These are phyloP conservation scores for Casaregolazyma suthepensis DNA, from an alignment of 1,139 yeast species.

Conservation along the genomic window DNA sequence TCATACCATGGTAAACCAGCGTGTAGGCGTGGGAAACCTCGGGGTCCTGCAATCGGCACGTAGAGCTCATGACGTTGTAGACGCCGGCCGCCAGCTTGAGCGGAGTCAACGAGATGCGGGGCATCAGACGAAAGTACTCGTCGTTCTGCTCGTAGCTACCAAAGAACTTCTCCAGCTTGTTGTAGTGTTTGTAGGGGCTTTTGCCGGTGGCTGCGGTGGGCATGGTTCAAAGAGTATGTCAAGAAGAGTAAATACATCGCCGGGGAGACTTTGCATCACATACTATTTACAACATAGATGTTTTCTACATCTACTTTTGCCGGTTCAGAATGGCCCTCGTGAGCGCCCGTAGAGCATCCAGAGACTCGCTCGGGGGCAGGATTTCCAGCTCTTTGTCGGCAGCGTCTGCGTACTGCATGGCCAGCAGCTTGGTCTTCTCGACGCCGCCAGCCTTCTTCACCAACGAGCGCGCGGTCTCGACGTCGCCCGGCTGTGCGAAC, in stretches of 20 bases:
- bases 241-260: background rate
- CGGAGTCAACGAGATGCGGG: constrained; percentile 18
- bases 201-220: background rate
- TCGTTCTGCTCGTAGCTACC: background rate
- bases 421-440: constrained; percentile 67
- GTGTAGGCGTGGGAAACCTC: constrained; percentile 9
- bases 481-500: constrained; percentile 75
- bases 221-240: constrained; percentile 1
- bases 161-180: background rate
- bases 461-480: constrained; percentile 67
- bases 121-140: background rate
- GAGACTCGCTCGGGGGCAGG: constrained; percentile 83
- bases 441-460: constrained; percentile 73
- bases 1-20: constrained; percentile 11
- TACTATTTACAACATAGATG: background rate
- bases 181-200: background rate
- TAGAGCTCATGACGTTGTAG: constrained; percentile 17
- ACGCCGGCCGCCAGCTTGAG: constrained; percentile 15
- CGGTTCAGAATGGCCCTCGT: constrained; percentile 82
- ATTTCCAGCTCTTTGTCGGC: constrained; percentile 63
- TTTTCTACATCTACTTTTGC: constrained; percentile 42
- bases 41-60: constrained; percentile 1
- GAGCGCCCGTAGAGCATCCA: constrained; percentile 79
- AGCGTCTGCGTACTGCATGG: constrained; percentile 65
- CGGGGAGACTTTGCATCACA: background rate